Evolutionary conservation across 2,329 filamentous ascomycete species (phyloP).

Genomic region (Cladosporium oxysporum): DNA sequence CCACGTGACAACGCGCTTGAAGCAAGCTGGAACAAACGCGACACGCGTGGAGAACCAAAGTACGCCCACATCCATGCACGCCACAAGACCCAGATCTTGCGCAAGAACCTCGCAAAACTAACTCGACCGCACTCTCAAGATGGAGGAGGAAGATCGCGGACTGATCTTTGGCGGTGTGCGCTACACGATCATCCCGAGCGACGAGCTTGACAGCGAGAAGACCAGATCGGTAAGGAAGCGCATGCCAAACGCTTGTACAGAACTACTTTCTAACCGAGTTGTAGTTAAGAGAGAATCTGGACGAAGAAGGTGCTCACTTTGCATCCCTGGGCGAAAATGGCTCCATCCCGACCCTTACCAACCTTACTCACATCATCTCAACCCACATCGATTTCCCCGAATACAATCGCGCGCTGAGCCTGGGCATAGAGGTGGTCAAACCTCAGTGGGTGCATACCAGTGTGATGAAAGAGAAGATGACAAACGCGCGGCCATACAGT

Average conservation of each 20-base stretch:
- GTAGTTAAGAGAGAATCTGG: slow-evolving; percentile 19
- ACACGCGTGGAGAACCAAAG: not conserved
- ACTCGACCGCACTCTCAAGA: not conserved
- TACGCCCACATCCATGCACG: not conserved
- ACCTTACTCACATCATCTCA: slow-evolving; percentile 67
- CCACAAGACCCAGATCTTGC: not conserved
- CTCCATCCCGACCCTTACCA: slow-evolving; percentile 42
- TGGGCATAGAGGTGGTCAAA: slow-evolving; percentile 81
- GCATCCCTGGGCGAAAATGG: slow-evolving; percentile 44
- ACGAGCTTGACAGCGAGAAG: slow-evolving; percentile 29
- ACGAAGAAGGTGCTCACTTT: slow-evolving; percentile 47
- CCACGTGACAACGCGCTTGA: not conserved
- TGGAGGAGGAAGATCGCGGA: slow-evolving; percentile 14
- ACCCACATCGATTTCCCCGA: slow-evolving; percentile 89
- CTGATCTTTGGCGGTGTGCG: slow-evolving; percentile 41
- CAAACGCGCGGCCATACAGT: slow-evolving; percentile 79
- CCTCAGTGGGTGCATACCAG: slow-evolving; percentile 77
- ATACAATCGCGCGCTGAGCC: slow-evolving; percentile 71
- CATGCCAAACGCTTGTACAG: not conserved
- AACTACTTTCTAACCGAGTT: not conserved
- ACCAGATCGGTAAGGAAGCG: slow-evolving; percentile 2
- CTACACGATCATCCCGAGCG: slow-evolving; percentile 48
- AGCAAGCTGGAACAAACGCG: not conserved
- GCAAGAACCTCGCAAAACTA: not conserved
- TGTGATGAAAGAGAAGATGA: slow-evolving; percentile 67